Conservation (phyloP, 179 eudicot genomes). For the Silene noctiflora region DNA sequence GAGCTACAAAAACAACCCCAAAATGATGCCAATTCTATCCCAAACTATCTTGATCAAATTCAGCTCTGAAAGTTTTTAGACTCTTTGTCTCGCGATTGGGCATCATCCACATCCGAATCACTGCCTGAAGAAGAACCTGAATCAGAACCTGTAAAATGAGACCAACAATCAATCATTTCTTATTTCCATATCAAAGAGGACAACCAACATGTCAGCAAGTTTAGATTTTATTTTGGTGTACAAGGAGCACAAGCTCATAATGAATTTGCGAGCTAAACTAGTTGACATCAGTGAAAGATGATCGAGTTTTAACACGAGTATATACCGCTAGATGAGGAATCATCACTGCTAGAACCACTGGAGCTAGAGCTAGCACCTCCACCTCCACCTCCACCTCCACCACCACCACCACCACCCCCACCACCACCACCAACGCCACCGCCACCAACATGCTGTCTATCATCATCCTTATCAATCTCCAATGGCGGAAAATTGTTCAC, state of each 20-base stretch:
- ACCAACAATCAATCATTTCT: slow-evolving; percentile 11
- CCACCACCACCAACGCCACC: slow-evolving; percentile 39
- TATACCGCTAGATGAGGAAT: slow-evolving; percentile 87
- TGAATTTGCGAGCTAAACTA: too few relatives aligned
- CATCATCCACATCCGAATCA: slow-evolving; percentile 89
- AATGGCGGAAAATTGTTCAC: slow-evolving; percentile 62
- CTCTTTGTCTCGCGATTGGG: slow-evolving; percentile 55
- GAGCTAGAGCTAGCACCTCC: slow-evolving; percentile 55
- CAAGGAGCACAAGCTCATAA: too few relatives aligned
- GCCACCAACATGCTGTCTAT: slow-evolving; percentile 18
- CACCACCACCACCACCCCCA: too few relatives aligned
- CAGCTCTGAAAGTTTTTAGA: slow-evolving; percentile 37
- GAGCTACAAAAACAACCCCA: slow-evolving; percentile 3
- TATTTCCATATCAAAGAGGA: slow-evolving; percentile 4
- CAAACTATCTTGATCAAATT: background rate
- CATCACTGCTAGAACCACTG: slow-evolving; percentile 74
- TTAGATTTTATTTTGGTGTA: too few relatives aligned
- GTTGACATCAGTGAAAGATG: background rate
- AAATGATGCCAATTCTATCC: background rate
- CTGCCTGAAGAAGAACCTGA: slow-evolving; percentile 85
- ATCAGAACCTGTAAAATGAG: slow-evolving; percentile 66
- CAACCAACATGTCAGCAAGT: too few relatives aligned
- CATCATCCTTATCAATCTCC: slow-evolving; percentile 83
- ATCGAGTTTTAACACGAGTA: background rate
- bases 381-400: slow-evolving; percentile 32